These are phyloP conservation scores for Asterophora parasitica DNA, from an alignment of 768 basidiomycete genomes.

Conservation along the genomic window DNA sequence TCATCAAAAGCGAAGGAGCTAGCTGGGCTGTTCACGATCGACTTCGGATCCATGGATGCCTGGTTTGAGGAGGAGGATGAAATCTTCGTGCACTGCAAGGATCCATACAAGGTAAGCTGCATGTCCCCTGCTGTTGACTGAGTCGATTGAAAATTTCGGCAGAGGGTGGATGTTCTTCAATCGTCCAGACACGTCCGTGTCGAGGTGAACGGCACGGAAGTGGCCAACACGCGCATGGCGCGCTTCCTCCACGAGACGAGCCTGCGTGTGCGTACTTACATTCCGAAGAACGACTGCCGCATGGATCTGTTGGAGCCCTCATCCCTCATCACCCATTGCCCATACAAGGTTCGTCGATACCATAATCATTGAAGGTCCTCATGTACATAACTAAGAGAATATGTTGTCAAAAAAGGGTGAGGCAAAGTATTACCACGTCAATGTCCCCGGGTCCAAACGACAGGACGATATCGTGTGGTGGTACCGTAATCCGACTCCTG, in stretches of 20 bases:
- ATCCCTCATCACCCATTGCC: conserved; percentile 43
- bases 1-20: conserved; percentile 28
- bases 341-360: conserved; percentile 51
- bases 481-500: conserved; percentile 50
- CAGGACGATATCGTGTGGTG: conserved; percentile 57
- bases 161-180: conserved; percentile 59
- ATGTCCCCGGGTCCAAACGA: conserved; percentile 36
- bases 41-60: conserved; percentile 46
- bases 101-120: conserved; percentile 58
- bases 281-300: conserved; percentile 51
- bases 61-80: conserved; percentile 72
- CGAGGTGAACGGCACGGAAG: conserved; percentile 56
- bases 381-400: too few species aligned
- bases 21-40: conserved; percentile 43
- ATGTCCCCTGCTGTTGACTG: too few species aligned
- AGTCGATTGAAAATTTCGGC: neutral
- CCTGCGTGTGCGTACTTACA: conserved; percentile 53
- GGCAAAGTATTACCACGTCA: conserved; percentile 53
- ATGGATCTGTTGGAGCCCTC: conserved; percentile 48
- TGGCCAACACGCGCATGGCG: conserved; percentile 53
- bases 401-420: conserved; percentile 44
- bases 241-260: conserved; percentile 55
- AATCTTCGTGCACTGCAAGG: conserved; percentile 57
- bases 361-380: neutral
- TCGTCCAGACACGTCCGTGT: conserved; percentile 59